phyloP scores from a whole-genome alignment of 2,329 filamentous ascomycete species.

The Diaporthe citrichinensis region DNA sequence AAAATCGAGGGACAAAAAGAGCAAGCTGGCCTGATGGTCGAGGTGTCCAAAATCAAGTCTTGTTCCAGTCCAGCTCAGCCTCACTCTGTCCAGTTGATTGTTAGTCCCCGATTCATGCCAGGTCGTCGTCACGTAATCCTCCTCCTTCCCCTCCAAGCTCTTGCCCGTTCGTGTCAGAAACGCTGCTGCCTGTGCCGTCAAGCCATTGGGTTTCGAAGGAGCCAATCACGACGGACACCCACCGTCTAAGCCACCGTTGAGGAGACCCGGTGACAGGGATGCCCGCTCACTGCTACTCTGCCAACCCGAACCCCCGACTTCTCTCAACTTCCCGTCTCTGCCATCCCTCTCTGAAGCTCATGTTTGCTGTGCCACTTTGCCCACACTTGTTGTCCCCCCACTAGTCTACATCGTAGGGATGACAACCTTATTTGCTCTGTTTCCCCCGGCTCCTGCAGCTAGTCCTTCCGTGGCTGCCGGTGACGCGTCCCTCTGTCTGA shows the following conservation, averaged over 20 bases:
- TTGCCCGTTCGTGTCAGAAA: slow-evolving; percentile 26
- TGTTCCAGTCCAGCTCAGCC: neutral
- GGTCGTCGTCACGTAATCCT: neutral
- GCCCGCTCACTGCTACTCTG: neutral
- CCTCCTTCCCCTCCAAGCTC: neutral
- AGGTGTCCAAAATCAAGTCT: neutral
- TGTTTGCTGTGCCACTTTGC: neutral
- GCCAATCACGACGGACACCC: slow-evolving; percentile 4
- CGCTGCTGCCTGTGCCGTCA: slow-evolving; percentile 30
- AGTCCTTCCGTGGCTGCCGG: slow-evolving; percentile 42
- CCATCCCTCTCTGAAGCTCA: neutral
- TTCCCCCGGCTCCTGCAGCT: neutral
- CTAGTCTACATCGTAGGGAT: neutral
- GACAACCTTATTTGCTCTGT: slow-evolving; percentile 39
- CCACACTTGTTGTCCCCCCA: neutral
- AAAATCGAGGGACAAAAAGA: slow-evolving; percentile 5
- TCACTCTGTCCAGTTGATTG: neutral
- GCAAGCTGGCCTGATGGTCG: slow-evolving; percentile 20
- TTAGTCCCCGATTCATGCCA: neutral
- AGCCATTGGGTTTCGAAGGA: slow-evolving; percentile 2
- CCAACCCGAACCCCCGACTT: slow-evolving; percentile 16
- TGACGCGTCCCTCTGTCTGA: slow-evolving; percentile 44
- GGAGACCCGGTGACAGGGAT: neutral
- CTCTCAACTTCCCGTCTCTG: neutral
- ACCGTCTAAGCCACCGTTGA: slow-evolving; percentile 29